Conservation (phyloP, 176 grass and related monocot species). For the Olyra latifolia region DNA sequence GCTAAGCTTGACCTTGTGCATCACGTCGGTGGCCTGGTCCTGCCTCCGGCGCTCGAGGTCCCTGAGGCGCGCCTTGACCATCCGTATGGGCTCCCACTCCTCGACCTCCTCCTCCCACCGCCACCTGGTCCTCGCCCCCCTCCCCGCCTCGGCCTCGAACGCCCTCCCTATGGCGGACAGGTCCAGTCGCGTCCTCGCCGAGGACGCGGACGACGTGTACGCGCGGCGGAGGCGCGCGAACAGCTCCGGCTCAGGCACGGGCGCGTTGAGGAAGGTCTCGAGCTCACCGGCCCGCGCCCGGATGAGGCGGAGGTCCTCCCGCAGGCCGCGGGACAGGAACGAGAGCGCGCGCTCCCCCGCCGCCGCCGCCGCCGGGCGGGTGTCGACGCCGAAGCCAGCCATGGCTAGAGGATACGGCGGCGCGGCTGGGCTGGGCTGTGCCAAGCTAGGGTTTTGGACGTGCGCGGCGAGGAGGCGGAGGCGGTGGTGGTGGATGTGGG, state of each 20-base stretch:
- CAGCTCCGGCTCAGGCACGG: slow-evolving; percentile 71
- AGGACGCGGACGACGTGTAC: slow-evolving; percentile 39
- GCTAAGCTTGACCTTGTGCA: slow-evolving; percentile 82
- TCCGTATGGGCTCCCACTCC: slow-evolving; percentile 82
- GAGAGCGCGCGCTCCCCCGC: slow-evolving; percentile 70
- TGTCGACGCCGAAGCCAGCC: slow-evolving; percentile 74
- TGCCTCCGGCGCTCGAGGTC: slow-evolving; percentile 67
- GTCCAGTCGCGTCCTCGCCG: slow-evolving; percentile 60
- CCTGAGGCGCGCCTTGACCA: slow-evolving; percentile 62
- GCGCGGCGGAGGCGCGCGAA: slow-evolving; percentile 56
- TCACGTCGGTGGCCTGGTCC: slow-evolving; percentile 63
- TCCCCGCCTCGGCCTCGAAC: slow-evolving; percentile 62
- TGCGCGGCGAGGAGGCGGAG: background rate
- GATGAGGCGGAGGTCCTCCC: slow-evolving; percentile 82
- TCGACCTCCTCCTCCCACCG: slow-evolving; percentile 39
- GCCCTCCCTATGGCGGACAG: slow-evolving; percentile 72
- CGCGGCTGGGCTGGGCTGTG: background rate
- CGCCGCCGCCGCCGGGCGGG: slow-evolving; percentile 28
- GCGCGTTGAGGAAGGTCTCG: slow-evolving; percentile 70
- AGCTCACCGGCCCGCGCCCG: slow-evolving; percentile 71
- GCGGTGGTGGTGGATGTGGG: background rate
- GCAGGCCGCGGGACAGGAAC: slow-evolving; percentile 67
- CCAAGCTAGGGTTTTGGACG: slow-evolving; percentile 8
- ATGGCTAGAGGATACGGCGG: slow-evolving; percentile 13
- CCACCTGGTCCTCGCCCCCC: slow-evolving; percentile 13